Evolutionary conservation across 352 stramenopile genomes (phyloP), one percentile per base, ranked within the genome.

Genomic region (Pelagophyceae sp.): DNA sequence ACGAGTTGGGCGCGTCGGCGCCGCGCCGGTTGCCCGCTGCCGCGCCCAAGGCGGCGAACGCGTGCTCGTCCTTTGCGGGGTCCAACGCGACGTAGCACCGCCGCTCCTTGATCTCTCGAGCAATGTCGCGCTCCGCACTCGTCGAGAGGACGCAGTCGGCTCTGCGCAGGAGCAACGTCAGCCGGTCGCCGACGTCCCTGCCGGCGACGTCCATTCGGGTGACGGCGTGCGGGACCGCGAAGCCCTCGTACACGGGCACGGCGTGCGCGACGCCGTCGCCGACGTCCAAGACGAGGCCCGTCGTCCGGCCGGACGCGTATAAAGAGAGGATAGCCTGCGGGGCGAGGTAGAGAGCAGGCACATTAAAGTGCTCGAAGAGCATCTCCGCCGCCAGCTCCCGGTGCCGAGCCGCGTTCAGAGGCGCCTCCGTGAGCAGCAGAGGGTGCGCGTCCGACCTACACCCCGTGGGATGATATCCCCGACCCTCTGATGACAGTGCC

Each of bases 211-310:
- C 94, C 77, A 95, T 89, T 75, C 94, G 87, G 74, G 91, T 88
- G 77, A 99, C 94, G 27, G 94, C 94, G 86, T 98, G 94, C 11
- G 87, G 90, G 15, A 98, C 85, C 20, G 93, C 91, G 84, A 98
- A 90, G 75, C 92, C 95, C 81, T 98, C 94, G 87, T 98, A 98
- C n/a, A 99, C 93, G n/a, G 95, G 94, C 71, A 98, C 91, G 67
- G 88, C 92, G 85, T 98, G 95, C 1, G 92, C 96, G 3, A 97
- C 91, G 58, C 91, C 93, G 78, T 97, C 91, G 74, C 93, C 93
- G 31, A 89, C 83, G 86, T 98, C 94, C 6, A 98, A 83, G 61
- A 98, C 94, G 25, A 96, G 91, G 69, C 94, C 94, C 0, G 93
- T 98, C 0, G 94, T 97, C 67, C 94, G 86, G 31, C 95, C 95